A percentile compares a stretch with the other conserved stretches of the same genome.
These are phyloP conservation scores for Lodderomyces parapsilosis DNA, from an alignment of 1,139 yeast species.

Conservation along the genomic window DNA sequence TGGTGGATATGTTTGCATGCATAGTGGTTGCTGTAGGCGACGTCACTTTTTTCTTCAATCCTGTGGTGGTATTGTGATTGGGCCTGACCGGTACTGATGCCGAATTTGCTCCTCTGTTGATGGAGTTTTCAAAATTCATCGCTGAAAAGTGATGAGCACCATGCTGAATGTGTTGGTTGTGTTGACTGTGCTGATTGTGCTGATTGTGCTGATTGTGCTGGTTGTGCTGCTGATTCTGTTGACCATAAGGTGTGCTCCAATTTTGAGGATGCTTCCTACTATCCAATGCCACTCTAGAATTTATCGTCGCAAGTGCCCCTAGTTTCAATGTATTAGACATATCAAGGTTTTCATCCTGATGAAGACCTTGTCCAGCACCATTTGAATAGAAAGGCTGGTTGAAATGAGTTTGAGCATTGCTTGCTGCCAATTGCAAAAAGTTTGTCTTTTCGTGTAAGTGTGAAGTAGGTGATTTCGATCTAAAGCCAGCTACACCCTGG, in stretches of 20 bases:
- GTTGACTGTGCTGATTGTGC: slow-evolving; percentile 12
- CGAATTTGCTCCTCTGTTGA: slow-evolving; percentile 37
- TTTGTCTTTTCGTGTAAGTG: slow-evolving; percentile 47
- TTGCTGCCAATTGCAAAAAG: slow-evolving; percentile 46
- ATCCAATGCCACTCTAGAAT: slow-evolving; percentile 60
- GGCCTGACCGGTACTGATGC: slow-evolving; percentile 33
- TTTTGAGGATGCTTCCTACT: slow-evolving; percentile 43
- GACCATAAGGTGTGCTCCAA: slow-evolving; percentile 6
- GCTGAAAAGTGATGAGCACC: slow-evolving; percentile 8
- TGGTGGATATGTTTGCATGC: slow-evolving; percentile 9
- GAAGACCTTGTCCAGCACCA: slow-evolving; percentile 4
- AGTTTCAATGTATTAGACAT: slow-evolving; percentile 46
- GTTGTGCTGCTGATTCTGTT: slow-evolving; percentile 12
- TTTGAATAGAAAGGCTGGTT: slow-evolving; percentile 8
- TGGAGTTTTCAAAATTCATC: slow-evolving; percentile 32
- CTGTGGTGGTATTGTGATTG: slow-evolving; percentile 9
- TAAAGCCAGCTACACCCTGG: slow-evolving; percentile 14
- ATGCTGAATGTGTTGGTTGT: slow-evolving; percentile 11
- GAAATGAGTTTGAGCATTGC: slow-evolving; percentile 18
- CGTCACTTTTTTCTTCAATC: slow-evolving; percentile 3
- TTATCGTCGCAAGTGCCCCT: slow-evolving; percentile 64
- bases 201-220: slow-evolving; percentile 11
- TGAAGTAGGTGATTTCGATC: slow-evolving; percentile 44
- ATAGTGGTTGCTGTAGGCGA: slow-evolving; percentile 9
- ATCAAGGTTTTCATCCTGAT: slow-evolving; percentile 30